A percentile compares a stretch with the other conserved stretches of the same genome.
Conservation (phyloP, 352 stramenopile species). For the Albugo laibachii region DNA sequence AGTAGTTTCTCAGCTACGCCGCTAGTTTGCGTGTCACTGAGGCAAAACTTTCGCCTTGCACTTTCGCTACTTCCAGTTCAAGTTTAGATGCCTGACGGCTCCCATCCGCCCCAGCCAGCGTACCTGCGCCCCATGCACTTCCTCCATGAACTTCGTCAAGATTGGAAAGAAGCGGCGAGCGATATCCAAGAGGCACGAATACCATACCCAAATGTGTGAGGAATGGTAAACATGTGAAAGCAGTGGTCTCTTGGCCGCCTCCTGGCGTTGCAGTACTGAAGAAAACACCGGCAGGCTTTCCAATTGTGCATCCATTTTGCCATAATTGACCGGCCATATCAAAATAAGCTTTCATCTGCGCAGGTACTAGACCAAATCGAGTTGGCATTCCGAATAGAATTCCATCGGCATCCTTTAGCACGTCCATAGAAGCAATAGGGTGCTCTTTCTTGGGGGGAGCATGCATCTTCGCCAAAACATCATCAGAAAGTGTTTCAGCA, state of each 20-base stretch:
- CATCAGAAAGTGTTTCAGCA: slow-evolving; percentile 54
- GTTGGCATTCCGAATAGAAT: slow-evolving; percentile 76
- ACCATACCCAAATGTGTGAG: slow-evolving; percentile 80
- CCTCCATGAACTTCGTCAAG: slow-evolving; percentile 63
- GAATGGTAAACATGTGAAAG: slow-evolving; percentile 67
- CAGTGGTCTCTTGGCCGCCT: slow-evolving; percentile 82
- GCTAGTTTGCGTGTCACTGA: slow-evolving; percentile 65
- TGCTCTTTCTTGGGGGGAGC: slow-evolving; percentile 40
- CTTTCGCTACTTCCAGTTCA: slow-evolving; percentile 55
- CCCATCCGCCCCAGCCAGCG: slow-evolving; percentile 59
- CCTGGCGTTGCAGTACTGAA: slow-evolving; percentile 56
- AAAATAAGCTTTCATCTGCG: slow-evolving; percentile 83
- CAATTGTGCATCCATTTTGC: slow-evolving; percentile 53
- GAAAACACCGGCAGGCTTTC: slow-evolving; percentile 80
- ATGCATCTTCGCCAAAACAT: slow-evolving; percentile 57
- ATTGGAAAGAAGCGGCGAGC: slow-evolving; percentile 37
- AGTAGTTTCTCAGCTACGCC: slow-evolving; percentile 8
- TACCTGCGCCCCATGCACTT: slow-evolving; percentile 67
- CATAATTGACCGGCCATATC: slow-evolving; percentile 75
- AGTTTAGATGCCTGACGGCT: slow-evolving; percentile 57
- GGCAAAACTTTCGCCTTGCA: slow-evolving; percentile 75
- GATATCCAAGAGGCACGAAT: slow-evolving; percentile 78
- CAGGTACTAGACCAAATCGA: slow-evolving; percentile 54
- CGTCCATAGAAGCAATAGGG: slow-evolving; percentile 27
- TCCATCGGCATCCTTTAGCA: slow-evolving; percentile 56